Percentiles rank a stretch among this genome's conserved stretches.
Conservation (phyloP, 208 protist genomes). For the Naegleria fowleri region DNA sequence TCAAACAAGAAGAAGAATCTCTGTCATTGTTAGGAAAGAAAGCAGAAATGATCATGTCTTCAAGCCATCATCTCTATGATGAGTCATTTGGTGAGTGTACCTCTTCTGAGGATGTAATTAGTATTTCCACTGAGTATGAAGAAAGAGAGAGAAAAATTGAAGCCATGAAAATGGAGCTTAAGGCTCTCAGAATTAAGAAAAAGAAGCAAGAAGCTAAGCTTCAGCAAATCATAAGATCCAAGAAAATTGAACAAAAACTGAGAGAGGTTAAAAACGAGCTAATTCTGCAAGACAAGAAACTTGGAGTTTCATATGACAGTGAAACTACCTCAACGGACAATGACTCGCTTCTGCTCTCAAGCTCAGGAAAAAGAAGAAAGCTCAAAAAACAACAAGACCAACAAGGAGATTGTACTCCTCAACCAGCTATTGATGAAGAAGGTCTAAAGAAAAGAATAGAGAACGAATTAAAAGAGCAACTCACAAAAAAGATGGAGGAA, state of each 20-base stretch:
- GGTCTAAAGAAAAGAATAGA: not conserved
- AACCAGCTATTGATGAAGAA: not conserved
- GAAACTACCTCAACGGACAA: not conserved
- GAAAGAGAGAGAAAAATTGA: conserved; percentile 5
- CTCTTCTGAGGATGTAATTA: not conserved
- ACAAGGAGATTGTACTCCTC: not conserved
- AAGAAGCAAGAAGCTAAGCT: not conserved
- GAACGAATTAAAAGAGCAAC: not conserved
- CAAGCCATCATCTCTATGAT: not conserved
- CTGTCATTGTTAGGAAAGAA: not conserved
- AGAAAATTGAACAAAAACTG: not conserved
- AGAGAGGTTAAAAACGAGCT: not conserved
- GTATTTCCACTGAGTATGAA: not conserved
- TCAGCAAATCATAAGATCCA: not conserved
- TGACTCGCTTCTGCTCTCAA: not conserved
- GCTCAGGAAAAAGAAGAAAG: not conserved
- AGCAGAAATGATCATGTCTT: not conserved
- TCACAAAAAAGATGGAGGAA: not conserved
- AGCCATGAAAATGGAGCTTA: not conserved
- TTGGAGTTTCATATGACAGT: not conserved
- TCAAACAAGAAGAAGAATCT: not conserved
- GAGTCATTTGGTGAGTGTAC: not conserved
- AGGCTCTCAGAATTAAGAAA: not conserved
- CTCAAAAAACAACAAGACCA: not conserved
- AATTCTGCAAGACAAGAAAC: not conserved